These are phyloP conservation scores for Verruconis gallopava DNA, from an alignment of 2,329 filamentous ascomycete species.

Conservation along the genomic window DNA sequence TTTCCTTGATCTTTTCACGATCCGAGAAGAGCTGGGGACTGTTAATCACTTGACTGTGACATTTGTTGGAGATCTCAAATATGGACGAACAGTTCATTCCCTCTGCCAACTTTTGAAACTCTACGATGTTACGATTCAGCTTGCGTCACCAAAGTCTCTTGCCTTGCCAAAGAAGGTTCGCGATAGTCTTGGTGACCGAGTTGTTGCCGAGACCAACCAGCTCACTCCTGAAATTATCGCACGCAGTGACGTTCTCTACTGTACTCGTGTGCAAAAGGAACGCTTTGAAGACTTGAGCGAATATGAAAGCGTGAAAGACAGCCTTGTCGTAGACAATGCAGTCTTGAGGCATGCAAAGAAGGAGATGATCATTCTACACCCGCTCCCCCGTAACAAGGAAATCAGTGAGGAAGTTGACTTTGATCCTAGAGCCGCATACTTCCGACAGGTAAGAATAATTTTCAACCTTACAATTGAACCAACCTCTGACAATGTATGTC, in stretches of 20 bases:
- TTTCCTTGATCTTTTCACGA: conserved; percentile 95
- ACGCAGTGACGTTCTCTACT: conserved; percentile 85
- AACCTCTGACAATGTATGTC: too few species aligned
- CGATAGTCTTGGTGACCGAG: conserved; percentile 54
- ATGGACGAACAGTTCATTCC: conserved; percentile 90
- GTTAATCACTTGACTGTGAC: conserved; percentile 93
- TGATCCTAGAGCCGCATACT: conserved; percentile 93
- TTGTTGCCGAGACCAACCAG: conserved; percentile 60
- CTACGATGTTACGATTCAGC: conserved; percentile 89
- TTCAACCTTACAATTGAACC: too few species aligned
- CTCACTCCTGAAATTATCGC: conserved; percentile 80
- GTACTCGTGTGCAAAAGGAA: conserved; percentile 93
- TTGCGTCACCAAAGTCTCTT: conserved; percentile 72
- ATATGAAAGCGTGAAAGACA: conserved; percentile 80
- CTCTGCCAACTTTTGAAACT: conserved; percentile 86
- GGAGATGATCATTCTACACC: conserved; percentile 91
- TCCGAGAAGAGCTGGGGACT: conserved; percentile 91
- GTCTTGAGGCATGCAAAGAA: conserved; percentile 84
- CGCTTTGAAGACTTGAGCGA: conserved; percentile 69
- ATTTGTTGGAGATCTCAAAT: conserved; percentile 84
- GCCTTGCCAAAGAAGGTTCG: conserved; percentile 63
- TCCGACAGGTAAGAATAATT: conserved; percentile 96
- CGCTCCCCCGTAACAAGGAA: conserved; percentile 85
- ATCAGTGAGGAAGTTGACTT: conserved; percentile 94
- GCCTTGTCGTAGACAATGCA: conserved; percentile 79